Evolutionary conservation across 2,329 filamentous ascomycete species (phyloP).

Genomic region (Penicillium sp.): DNA sequence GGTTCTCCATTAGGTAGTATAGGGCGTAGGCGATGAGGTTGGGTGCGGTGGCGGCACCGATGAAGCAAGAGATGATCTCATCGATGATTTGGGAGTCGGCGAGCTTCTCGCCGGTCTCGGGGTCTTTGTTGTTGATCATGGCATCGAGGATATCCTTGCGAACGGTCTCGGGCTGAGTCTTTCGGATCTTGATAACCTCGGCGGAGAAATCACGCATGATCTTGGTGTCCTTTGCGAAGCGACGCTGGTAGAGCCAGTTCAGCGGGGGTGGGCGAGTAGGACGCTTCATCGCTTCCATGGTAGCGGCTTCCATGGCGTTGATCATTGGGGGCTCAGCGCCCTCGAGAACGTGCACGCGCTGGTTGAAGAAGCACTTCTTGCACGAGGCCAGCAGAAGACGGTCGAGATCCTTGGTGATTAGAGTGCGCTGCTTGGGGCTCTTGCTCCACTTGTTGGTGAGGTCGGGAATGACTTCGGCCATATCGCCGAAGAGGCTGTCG

Average conservation of each 20-base stretch:
- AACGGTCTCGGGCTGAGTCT: slow-evolving; percentile 52
- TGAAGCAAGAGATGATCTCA: slow-evolving; percentile 66
- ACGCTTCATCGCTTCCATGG: slow-evolving; percentile 57
- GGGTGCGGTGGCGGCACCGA: slow-evolving; percentile 68
- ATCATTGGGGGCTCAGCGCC: slow-evolving; percentile 52
- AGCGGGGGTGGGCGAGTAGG: slow-evolving; percentile 54
- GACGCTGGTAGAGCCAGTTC: slow-evolving; percentile 55
- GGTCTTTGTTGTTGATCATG: slow-evolving; percentile 60
- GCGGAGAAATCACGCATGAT: slow-evolving; percentile 56
- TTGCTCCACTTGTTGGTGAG: slow-evolving; percentile 52
- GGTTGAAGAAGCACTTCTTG: slow-evolving; percentile 51
- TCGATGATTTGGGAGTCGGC: slow-evolving; percentile 62
- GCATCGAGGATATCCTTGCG: slow-evolving; percentile 59
- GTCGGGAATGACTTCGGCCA: slow-evolving; percentile 50
- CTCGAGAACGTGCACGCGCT: slow-evolving; percentile 49
- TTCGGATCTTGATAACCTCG: slow-evolving; percentile 57
- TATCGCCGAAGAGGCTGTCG: slow-evolving; percentile 45
- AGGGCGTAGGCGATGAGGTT: slow-evolving; percentile 66
- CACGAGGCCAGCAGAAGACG: slow-evolving; percentile 55
- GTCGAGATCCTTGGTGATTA: slow-evolving; percentile 52
- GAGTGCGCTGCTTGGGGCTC: slow-evolving; percentile 37
- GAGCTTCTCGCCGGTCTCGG: slow-evolving; percentile 59
- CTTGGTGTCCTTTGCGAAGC: slow-evolving; percentile 56
- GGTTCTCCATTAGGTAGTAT: slow-evolving; percentile 64
- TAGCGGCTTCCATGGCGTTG: slow-evolving; percentile 56